These are phyloP conservation scores for Sporobolomyces pararoseus DNA, from an alignment of 768 basidiomycete species.

Conservation along the genomic window DNA sequence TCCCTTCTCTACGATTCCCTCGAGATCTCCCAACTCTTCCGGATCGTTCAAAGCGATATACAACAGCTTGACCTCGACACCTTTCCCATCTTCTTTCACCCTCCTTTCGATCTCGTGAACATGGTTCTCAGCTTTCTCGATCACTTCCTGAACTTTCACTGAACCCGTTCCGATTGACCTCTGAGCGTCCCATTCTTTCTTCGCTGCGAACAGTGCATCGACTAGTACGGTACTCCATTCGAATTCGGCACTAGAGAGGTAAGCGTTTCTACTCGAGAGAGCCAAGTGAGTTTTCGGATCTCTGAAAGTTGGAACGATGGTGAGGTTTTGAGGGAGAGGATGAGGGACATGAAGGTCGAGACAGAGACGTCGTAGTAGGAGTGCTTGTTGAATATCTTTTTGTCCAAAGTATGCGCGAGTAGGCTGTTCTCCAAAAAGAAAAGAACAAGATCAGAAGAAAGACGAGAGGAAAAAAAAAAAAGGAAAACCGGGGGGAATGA, in stretches of 20 bases:
- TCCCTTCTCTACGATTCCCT: slow-evolving; percentile 48
- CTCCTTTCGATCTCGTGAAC: slow-evolving; percentile 16
- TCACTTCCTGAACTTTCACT: slow-evolving; percentile 31
- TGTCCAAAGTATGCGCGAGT: slow-evolving; percentile 92
- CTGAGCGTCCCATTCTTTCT: slow-evolving; percentile 58
- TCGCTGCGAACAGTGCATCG: slow-evolving; percentile 62
- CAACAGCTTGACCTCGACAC: slow-evolving; percentile 64
- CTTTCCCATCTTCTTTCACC: slow-evolving; percentile 4
- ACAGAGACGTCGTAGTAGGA: slow-evolving; percentile 72
- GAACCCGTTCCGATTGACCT: slow-evolving; percentile 51
- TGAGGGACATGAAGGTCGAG: slow-evolving; percentile 75
- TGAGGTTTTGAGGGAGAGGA: slow-evolving; percentile 65
- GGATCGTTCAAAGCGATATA: slow-evolving; percentile 87
- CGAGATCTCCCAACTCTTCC: slow-evolving; percentile 65
- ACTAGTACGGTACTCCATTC: slow-evolving; percentile 65
- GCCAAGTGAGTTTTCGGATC: slow-evolving; percentile 62
- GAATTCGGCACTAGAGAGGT: slow-evolving; percentile 66
- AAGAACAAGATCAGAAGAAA: background rate
- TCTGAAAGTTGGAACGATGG: slow-evolving; percentile 81
- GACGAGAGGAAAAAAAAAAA: background rate
- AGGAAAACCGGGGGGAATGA: too few species aligned
- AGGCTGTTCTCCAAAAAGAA: slow-evolving; percentile 57
- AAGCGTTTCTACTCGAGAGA: slow-evolving; percentile 83
- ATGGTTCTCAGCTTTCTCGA: slow-evolving; percentile 33
- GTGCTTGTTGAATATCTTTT: slow-evolving; percentile 95